Base-by-base conservation (phyloP, 2,329 filamentous ascomycete species). In the Exophiala alcalophila region DNA sequence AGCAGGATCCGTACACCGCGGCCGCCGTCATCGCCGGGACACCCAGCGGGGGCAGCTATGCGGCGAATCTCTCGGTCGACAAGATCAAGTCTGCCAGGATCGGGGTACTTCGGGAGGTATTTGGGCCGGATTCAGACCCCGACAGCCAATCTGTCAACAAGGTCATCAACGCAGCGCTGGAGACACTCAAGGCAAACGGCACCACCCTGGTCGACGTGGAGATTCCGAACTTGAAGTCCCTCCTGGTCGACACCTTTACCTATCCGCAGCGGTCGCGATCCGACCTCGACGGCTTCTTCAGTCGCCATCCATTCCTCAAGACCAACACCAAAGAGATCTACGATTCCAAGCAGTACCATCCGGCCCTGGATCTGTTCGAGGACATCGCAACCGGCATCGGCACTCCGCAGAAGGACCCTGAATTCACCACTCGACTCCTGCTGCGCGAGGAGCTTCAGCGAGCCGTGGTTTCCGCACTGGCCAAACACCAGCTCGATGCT, bases 211-310 rank as follows among this genome's bases (percentile, higher is more conserved):
- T 48, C 11, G 29, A 43, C 19, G 32, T 48, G 12, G 35, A 38
- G 5, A 40, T 48, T 12, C 45, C 45, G 4, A 34, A 44, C 21
- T 25, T 48, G 11, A 30, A 16, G 19, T 30, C 29, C 8, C 27
- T 30, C 24, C 35, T 48, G 4, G 11, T 21, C 12, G 25, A 25
- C 11, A 48, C 45, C 3, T 36, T 40, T 15, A 42, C 40, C 5
- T 44, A 48, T 26, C 30, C 27, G 9, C 31, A 39, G 19, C 45
- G 45, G 24, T 44, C 45, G 11, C 40, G 40, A 23, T 48, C 45
- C 21, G 45, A 48, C 25, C 45, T 48, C 4, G 40, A 48, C 25
- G 23, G 16, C 11, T 48, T 43, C 33, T 40, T 48, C 34, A 25
- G 27, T 29, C 31, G 27, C 19, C 26, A 48, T 12, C 28, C 45